Base-by-base conservation (phyloP, 495 filamentous ascomycete genomes). In the Neurospora sp. region DNA sequence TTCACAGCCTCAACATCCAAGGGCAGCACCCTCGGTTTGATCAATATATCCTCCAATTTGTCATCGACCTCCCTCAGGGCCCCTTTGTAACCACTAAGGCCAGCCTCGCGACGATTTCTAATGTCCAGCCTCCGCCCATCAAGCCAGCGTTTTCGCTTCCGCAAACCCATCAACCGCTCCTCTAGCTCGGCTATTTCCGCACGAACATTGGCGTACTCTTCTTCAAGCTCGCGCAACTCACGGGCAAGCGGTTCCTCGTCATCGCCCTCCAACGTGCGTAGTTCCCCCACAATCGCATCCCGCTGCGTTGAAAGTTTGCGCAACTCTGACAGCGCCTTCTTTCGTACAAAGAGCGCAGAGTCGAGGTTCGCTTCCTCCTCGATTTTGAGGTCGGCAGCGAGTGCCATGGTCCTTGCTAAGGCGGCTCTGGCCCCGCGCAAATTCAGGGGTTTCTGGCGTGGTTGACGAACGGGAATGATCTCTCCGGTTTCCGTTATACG, bases 1-100 rank as follows among this genome's bases (percentile, higher is more conserved):
- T 36, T 59, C 73, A 85, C 77, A 15, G 82, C 84, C 38, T 83
- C 82, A 2, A 79, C 42, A 71, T 85, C 83, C 21, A 83, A 78
- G 1, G 84, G 83, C 36, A 77, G 78, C 17, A 87, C 80, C 6
- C 86, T 87, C 5, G 89, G 88, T 40, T 85, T 81, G 37, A 76
- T 80, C 74, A 96, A 92, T 73, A 98, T 93, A 88, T 93, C 91
- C 11, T 89, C 82, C 71, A 97, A 77, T 78, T 94, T 92, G 15
- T 89, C 92, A 78, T 92, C 91, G 74, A 97, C 94, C 77, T 97
- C 94, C 13, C 75, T 78, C 74, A 87, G 76, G 39, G 86, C 87
- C 5, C 85, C 81, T 71, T 80, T 77, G 82, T 86, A 83, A 72
- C 86, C 82, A 79, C 86, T 87, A 13, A 88, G 76, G 39, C 83